A percentile compares a stretch with the other conserved stretches of the same genome.
These are phyloP conservation scores for Ceratorhiza oryzae-sativae DNA, from an alignment of 1,284 basidiomycete genomes.

Conservation along the genomic window DNA sequence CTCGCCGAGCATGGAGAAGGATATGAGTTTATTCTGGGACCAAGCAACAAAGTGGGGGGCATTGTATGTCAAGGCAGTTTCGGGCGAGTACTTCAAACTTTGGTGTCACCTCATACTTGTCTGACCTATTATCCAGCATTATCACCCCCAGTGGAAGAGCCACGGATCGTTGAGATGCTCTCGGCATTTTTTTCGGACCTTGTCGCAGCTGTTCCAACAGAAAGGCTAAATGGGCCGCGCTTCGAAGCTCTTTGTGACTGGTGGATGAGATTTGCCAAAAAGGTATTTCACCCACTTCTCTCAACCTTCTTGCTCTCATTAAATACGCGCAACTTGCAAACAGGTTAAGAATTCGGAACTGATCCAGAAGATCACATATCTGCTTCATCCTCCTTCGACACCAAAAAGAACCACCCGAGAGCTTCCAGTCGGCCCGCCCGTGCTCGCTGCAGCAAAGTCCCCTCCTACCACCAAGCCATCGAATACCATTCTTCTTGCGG, in stretches of 20 bases:
- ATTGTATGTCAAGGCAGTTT: constrained; percentile 30
- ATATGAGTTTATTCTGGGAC: constrained; percentile 39
- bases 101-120: background rate
- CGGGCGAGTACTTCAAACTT: background rate
- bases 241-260: constrained; percentile 40
- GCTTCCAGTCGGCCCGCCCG: background rate
- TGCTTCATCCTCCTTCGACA: constrained; percentile 27
- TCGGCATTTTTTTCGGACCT: constrained; percentile 38
- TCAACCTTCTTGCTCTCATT: background rate
- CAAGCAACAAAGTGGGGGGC: constrained; percentile 40
- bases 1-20: constrained; percentile 29
- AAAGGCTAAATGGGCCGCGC: constrained; percentile 23
- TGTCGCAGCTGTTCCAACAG: constrained; percentile 2
- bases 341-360: constrained; percentile 35
- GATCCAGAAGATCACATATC: constrained; percentile 21
- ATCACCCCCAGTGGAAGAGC: constrained; percentile 5
- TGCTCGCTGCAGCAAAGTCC: background rate
- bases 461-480: background rate
- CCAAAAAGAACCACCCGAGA: background rate
- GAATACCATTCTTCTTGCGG: background rate
- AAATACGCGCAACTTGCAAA: background rate
- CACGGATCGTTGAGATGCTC: constrained; percentile 17
- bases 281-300: constrained; percentile 5
- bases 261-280: constrained; percentile 42
- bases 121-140: background rate